Percentiles rank a stretch among this genome's conserved stretches.
Conservation (phyloP, 768 basidiomycete genomes). For the Sarcomyxa edulis region DNA sequence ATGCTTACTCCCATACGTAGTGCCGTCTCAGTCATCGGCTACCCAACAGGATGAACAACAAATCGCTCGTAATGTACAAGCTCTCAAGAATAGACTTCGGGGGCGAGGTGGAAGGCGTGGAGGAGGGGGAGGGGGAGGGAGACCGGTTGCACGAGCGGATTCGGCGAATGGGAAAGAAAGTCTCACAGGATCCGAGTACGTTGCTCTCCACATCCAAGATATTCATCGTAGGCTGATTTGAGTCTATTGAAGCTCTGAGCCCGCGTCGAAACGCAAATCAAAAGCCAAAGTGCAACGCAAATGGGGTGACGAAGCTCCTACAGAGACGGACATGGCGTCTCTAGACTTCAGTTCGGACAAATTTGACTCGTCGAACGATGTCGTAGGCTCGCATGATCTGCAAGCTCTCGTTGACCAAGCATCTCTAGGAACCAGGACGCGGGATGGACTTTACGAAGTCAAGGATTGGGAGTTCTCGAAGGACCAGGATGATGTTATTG, state of each 20-base stretch:
- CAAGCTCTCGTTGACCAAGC: constrained; percentile 60
- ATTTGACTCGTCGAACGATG: constrained; percentile 26
- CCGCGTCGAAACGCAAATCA: constrained; percentile 52
- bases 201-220: constrained; percentile 8
- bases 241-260: constrained; percentile 46
- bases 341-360: constrained; percentile 82
- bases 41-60: constrained; percentile 75
- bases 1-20: constrained; percentile 20
- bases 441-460: constrained; percentile 62
- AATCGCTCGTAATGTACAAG: constrained; percentile 89
- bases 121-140: constrained; percentile 38
- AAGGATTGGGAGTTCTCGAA: constrained; percentile 77
- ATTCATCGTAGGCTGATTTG: neutral
- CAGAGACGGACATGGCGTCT: constrained; percentile 87
- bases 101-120: constrained; percentile 63
- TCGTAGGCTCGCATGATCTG: constrained; percentile 40
- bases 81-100: constrained; percentile 79
- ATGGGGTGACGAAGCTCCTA: constrained; percentile 83
- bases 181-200: constrained; percentile 68
- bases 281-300: constrained; percentile 78
- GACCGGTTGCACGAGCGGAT: too few relatives aligned
- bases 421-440: constrained; percentile 72
- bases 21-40: constrained; percentile 44
- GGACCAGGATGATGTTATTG: constrained; percentile 47
- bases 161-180: constrained; percentile 55